These are phyloP conservation scores for Alternaria sp. DNA, from an alignment of 2,329 filamentous ascomycete genomes.

Conservation along the genomic window DNA sequence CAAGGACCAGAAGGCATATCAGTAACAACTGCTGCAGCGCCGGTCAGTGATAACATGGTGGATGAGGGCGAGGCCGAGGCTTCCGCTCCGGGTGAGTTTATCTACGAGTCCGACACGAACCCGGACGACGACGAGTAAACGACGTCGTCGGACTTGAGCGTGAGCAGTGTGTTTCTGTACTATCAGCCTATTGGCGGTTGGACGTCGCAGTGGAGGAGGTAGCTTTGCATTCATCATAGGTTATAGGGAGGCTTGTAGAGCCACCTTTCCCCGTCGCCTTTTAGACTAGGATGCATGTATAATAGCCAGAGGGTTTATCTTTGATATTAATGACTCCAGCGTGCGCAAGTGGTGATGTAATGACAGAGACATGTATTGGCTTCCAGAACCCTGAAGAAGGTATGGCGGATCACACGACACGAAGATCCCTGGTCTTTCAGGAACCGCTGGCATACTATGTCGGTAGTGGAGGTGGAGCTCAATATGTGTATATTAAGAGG, in stretches of 20 bases:
- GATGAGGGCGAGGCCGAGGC: slow-evolving; percentile 87
- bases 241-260: slow-evolving; percentile 30
- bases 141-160: slow-evolving; percentile 1
- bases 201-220: slow-evolving; percentile 6
- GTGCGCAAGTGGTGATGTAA: background rate
- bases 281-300: slow-evolving; percentile 36
- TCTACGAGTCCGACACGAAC: slow-evolving; percentile 75
- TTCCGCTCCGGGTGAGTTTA: slow-evolving; percentile 72
- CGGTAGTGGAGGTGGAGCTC: slow-evolving; percentile 1
- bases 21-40: slow-evolving; percentile 72
- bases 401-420: slow-evolving; percentile 3
- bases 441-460: background rate
- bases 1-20: slow-evolving; percentile 58
- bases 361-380: background rate
- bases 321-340: slow-evolving; percentile 11
- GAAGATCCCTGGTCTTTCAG: background rate
- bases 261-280: slow-evolving; percentile 35
- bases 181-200: slow-evolving; percentile 29
- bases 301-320: slow-evolving; percentile 29
- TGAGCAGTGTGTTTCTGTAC: slow-evolving; percentile 29
- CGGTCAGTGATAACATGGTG: slow-evolving; percentile 70
- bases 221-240: slow-evolving; percentile 31
- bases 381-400: background rate
- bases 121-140: slow-evolving; percentile 48
- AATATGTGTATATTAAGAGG: slow-evolving; percentile 9